Percentiles rank a stretch among this genome's conserved stretches.
These are phyloP conservation scores for Lachancea nothofagi DNA, from an alignment of 805 yeast species.

Conservation along the genomic window DNA sequence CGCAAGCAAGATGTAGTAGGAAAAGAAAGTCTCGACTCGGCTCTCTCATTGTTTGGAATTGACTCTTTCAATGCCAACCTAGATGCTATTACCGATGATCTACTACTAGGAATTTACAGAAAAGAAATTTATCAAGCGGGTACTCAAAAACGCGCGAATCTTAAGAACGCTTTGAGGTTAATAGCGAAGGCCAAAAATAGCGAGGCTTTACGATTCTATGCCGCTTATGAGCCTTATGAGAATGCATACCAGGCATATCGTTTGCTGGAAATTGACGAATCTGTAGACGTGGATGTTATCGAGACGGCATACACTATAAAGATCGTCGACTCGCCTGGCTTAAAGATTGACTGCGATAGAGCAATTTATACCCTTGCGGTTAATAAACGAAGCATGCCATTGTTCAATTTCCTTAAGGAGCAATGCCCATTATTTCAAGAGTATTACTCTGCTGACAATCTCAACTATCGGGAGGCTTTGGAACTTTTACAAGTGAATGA, in stretches of 20 bases:
- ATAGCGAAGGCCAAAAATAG: conserved; percentile 39
- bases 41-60: conserved; percentile 35
- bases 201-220: conserved; percentile 30
- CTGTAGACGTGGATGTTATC: conserved; percentile 64
- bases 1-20: conserved; percentile 50
- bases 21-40: conserved; percentile 40
- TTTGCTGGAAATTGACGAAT: conserved; percentile 43
- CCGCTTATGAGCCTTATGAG: conserved; percentile 42
- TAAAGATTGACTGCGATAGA: conserved; percentile 40
- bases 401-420: conserved; percentile 48
- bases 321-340: conserved; percentile 45
- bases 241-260: conserved; percentile 47
- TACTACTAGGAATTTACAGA: conserved; percentile 33
- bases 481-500: conserved; percentile 43
- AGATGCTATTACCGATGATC: conserved; percentile 23
- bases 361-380: conserved; percentile 61
- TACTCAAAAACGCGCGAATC: conserved; percentile 18
- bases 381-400: conserved; percentile 48
- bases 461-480: conserved; percentile 40
- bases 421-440: conserved; percentile 29
- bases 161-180: conserved; percentile 38
- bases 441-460: conserved; percentile 24
- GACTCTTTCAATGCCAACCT: conserved; percentile 26
- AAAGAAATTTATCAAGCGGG: conserved; percentile 19
- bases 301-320: conserved; percentile 69